Conservation (phyloP, 108 stramenopile genomes). For the Stephanodiscus triporus region DNA sequence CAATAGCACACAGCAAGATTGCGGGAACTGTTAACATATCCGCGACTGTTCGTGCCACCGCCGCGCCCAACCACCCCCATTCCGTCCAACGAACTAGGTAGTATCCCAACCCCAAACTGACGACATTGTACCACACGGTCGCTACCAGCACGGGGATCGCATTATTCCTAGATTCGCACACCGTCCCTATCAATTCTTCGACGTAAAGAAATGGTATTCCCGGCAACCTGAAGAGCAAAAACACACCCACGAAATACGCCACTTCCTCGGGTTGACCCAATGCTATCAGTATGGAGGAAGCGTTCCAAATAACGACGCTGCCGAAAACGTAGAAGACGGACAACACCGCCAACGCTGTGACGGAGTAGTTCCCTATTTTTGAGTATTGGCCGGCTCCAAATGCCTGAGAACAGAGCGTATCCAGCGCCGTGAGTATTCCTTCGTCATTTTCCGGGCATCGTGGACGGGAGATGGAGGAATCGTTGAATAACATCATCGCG, state of each 20-base stretch:
- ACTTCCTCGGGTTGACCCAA: conserved; percentile 41
- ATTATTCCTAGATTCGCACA: conserved; percentile 41
- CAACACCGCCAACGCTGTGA: conserved; percentile 30
- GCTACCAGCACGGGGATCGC: conserved; percentile 44
- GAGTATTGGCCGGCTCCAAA: conserved; percentile 42
- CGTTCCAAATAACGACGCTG: conserved; percentile 21
- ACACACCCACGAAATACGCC: conserved; percentile 24
- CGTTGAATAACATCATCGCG: too few relatives aligned
- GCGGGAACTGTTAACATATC: conserved; percentile 18
- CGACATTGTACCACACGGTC: conserved; percentile 21
- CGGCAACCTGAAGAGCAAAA: conserved; percentile 26
- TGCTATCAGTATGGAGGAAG: conserved; percentile 17
- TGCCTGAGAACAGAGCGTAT: conserved; percentile 50
- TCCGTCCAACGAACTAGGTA: conserved; percentile 35
- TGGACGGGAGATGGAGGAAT: neutral
- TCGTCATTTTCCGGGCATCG: too few relatives aligned
- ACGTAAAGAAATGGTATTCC: conserved; percentile 43
- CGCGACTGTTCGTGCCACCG: conserved; percentile 37
- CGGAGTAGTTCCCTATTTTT: conserved; percentile 42
- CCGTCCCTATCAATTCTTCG: conserved; percentile 43
- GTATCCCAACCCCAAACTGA: conserved; percentile 37
- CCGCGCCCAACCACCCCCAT: conserved; percentile 51
- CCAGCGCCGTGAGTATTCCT: conserved; percentile 41
- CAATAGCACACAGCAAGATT: neutral
- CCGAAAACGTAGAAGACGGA: conserved; percentile 12